Evolutionary conservation across 2,329 filamentous ascomycete genomes (phyloP).

Genomic region (Penicillium sp.): DNA sequence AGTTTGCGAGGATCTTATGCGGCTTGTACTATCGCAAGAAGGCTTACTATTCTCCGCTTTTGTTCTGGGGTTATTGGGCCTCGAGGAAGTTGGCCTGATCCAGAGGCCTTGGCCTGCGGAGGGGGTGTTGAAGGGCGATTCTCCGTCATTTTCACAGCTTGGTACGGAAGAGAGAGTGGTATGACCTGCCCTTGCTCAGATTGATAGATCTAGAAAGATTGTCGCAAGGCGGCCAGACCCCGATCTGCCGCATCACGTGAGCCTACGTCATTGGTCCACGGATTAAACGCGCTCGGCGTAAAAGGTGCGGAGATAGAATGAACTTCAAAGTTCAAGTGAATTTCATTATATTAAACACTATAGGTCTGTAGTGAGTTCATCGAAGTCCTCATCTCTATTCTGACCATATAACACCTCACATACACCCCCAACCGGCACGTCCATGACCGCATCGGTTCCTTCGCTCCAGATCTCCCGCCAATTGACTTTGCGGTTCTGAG

Average conservation of each 20-base stretch:
- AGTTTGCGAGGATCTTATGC: not conserved
- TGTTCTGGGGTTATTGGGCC: constrained; percentile 62
- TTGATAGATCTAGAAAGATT: not conserved
- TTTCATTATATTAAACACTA: constrained; percentile 5
- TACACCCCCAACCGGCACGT: constrained; percentile 90
- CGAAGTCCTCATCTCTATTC: constrained; percentile 42
- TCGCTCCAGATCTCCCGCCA: constrained; percentile 87
- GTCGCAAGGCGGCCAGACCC: constrained; percentile 1
- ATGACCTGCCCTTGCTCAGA: not conserved
- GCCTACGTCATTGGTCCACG: constrained; percentile 7
- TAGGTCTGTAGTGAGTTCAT: constrained; percentile 6
- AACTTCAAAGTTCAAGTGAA: not conserved
- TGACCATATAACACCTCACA: constrained; percentile 91
- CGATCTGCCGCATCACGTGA: constrained; percentile 5
- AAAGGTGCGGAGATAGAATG: not conserved
- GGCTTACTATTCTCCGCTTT: constrained; percentile 56
- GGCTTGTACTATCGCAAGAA: not conserved
- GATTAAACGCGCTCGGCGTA: not conserved
- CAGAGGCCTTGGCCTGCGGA: constrained; percentile 37
- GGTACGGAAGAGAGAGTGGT: not conserved
- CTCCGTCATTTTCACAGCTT: constrained; percentile 14
- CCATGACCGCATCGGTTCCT: constrained; percentile 95
- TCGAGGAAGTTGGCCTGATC: constrained; percentile 43
- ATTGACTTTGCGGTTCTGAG: constrained; percentile 53
- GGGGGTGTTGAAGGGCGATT: constrained; percentile 36